Conservation (phyloP, 202 grass and related monocot genomes). For the Musa balbisiana region DNA sequence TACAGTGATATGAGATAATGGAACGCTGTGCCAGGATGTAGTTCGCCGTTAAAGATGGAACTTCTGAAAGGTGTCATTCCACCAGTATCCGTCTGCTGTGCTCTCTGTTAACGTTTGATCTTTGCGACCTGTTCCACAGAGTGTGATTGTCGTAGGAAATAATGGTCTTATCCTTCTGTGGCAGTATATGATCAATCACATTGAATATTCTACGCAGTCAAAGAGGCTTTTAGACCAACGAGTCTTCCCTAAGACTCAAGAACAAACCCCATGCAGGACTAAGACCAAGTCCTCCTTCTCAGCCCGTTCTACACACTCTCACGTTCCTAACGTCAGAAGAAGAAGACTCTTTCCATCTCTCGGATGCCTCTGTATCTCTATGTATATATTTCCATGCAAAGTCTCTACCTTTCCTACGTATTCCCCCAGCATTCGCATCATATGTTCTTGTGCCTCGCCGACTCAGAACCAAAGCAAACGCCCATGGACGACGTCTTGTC, state of each 20-base stretch:
- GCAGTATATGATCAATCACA: too few relatives aligned
- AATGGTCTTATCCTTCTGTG: too few relatives aligned
- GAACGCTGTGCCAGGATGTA: too few relatives aligned
- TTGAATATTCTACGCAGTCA: neutral
- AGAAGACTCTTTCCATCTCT: neutral
- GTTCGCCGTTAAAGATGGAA: too few relatives aligned
- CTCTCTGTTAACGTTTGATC: too few relatives aligned
- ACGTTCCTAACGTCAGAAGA: slow-evolving; percentile 3
- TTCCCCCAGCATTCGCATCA: neutral
- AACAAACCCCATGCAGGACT: slow-evolving; percentile 2
- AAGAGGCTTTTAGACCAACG: slow-evolving; percentile 1
- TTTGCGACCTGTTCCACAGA: too few relatives aligned
- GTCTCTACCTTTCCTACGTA: too few relatives aligned
- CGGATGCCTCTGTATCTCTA: neutral
- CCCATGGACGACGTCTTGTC: slow-evolving; percentile 29
- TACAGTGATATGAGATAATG: too few relatives aligned
- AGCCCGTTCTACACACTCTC: slow-evolving; percentile 9
- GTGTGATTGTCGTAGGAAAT: too few relatives aligned
- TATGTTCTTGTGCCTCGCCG: neutral
- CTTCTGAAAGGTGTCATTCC: too few relatives aligned
- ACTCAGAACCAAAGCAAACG: neutral
- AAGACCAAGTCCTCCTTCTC: slow-evolving; percentile 24
- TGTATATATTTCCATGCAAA: neutral
- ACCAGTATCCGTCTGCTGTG: too few relatives aligned
- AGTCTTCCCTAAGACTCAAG: slow-evolving; percentile 27